Evolutionary conservation across 768 basidiomycete species (phyloP).

Genomic region (Clitopilus hobsonii): DNA sequence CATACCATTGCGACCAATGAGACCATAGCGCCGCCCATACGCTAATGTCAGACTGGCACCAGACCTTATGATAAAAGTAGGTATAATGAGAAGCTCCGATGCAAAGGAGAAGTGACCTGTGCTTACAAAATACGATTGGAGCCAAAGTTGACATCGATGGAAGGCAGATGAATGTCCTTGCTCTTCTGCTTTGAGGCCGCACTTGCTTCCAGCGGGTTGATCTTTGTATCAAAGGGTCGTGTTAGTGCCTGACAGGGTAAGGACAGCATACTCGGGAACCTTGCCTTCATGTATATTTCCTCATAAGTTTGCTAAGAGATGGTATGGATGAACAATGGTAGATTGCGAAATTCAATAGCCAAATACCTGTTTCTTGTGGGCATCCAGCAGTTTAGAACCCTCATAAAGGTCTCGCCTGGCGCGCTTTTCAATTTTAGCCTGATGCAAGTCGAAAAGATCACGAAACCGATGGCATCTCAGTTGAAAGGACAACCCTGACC

Average conservation of each 20-base stretch:
- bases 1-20: conserved; percentile 84
- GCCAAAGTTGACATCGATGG: conserved; percentile 94
- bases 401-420: conserved; percentile 87
- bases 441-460: conserved; percentile 6
- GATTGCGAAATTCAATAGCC: conserved; percentile 9
- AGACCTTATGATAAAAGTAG: conserved; percentile 39
- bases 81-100: neutral
- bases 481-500: conserved; percentile 28
- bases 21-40: conserved; percentile 84
- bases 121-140: conserved; percentile 87
- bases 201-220: conserved; percentile 88
- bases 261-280: neutral
- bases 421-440: conserved; percentile 99
- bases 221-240: conserved; percentile 32
- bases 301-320: conserved; percentile 84
- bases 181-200: conserved; percentile 85
- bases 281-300: conserved; percentile 97
- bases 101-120: neutral
- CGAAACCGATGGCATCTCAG: conserved; percentile 3
- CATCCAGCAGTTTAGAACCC: conserved; percentile 91
- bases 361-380: conserved; percentile 80
- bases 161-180: conserved; percentile 93
- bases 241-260: neutral
- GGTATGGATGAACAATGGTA: conserved; percentile 3
- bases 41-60: conserved; percentile 86